Evolutionary conservation across 352 stramenopile genomes (phyloP).

Genomic region (Phytophthora multivora): DNA sequence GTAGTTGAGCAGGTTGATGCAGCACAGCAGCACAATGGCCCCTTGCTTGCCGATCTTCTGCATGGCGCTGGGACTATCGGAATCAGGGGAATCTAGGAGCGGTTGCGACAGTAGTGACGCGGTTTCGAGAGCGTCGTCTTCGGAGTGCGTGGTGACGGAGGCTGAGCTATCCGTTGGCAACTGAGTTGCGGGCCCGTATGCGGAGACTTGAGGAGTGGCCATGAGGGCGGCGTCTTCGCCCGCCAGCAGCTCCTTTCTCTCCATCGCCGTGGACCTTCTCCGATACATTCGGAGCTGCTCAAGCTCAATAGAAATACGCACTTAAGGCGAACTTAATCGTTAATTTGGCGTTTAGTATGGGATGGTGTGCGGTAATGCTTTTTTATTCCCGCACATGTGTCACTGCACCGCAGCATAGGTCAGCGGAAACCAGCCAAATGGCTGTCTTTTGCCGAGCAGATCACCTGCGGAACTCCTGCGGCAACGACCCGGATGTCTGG

Average conservation of each 20-base stretch:
- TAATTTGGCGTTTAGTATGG: slow-evolving; percentile 15
- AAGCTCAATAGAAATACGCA: slow-evolving; percentile 13
- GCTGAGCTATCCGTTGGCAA: background rate
- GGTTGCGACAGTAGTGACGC: slow-evolving; percentile 35
- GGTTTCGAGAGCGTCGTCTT: slow-evolving; percentile 25
- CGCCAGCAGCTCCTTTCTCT: slow-evolving; percentile 24
- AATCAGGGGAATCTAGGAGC: slow-evolving; percentile 12
- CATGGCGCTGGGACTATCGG: slow-evolving; percentile 4
- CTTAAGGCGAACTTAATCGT: slow-evolving; percentile 16
- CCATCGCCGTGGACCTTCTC: slow-evolving; percentile 8
- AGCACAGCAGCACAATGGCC: slow-evolving; percentile 86
- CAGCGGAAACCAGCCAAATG: slow-evolving; percentile 12
- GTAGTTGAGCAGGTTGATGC: slow-evolving; percentile 95
- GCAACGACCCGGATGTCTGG: slow-evolving; percentile 13
- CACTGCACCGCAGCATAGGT: slow-evolving; percentile 16
- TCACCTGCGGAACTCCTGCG: slow-evolving; percentile 5
- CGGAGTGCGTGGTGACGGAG: slow-evolving; percentile 13
- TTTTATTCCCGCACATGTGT: slow-evolving; percentile 18
- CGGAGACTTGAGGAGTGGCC: slow-evolving; percentile 33
- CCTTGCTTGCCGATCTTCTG: slow-evolving; percentile 49
- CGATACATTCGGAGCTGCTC: slow-evolving; percentile 21
- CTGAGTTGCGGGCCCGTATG: slow-evolving; percentile 5
- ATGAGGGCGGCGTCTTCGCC: slow-evolving; percentile 16
- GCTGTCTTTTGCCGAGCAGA: slow-evolving; percentile 15
- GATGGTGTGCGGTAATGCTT: slow-evolving; percentile 10